phyloP scores from a whole-genome alignment of 176 grass and related monocot genomes.

The Miscanthus lutarioriparius region DNA sequence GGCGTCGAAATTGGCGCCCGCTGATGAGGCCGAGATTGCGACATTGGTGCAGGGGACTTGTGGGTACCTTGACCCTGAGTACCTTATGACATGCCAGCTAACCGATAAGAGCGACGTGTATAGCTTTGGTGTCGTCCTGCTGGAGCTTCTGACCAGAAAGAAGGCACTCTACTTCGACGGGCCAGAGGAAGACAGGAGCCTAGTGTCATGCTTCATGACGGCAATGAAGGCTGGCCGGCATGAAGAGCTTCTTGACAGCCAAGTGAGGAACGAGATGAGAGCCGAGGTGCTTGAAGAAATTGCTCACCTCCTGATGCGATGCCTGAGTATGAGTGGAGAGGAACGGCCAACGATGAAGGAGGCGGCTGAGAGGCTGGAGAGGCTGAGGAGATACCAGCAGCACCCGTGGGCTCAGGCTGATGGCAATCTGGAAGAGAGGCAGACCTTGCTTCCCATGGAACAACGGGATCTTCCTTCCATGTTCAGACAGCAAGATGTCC shows the following conservation, averaged over 20 bases:
- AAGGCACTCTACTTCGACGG: conserved; percentile 56
- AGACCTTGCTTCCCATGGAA: conserved; percentile 49
- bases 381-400: conserved; percentile 43
- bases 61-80: conserved; percentile 72
- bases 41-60: conserved; percentile 66
- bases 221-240: conserved; percentile 35
- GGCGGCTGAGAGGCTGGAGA: conserved; percentile 50
- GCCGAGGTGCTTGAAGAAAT: conserved; percentile 46
- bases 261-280: conserved; percentile 37
- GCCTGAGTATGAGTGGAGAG: conserved; percentile 57
- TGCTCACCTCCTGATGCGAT: conserved; percentile 46
- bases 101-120: conserved; percentile 73
- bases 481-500: conserved; percentile 33
- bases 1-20: conserved; percentile 52
- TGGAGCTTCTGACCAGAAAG: conserved; percentile 69
- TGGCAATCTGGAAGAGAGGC: conserved; percentile 20
- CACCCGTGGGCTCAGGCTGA: conserved; percentile 31
- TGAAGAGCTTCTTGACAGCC: conserved; percentile 50
- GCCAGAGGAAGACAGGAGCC: conserved; percentile 42
- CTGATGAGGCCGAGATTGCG: conserved; percentile 55
- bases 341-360: conserved; percentile 70
- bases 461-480: conserved; percentile 9
- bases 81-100: conserved; percentile 47
- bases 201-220: conserved; percentile 51
- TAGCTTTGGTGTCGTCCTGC: conserved; percentile 62